Conservation (phyloP, 108 stramenopile genomes). For the Nitzschia putrida region DNA sequence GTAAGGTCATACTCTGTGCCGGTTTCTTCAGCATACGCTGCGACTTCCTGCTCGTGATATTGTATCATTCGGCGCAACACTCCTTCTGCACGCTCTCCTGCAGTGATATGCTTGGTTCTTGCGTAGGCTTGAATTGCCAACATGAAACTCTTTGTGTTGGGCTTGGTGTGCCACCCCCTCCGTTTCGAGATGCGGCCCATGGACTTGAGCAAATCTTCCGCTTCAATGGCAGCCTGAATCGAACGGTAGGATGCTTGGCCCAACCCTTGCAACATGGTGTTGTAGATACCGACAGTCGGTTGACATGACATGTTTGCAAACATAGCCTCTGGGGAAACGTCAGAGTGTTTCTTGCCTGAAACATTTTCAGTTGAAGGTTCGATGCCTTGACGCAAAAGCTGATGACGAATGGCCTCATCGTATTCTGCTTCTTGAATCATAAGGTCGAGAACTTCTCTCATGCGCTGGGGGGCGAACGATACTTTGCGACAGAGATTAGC, state of each 20-base stretch:
- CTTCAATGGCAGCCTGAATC: constrained; percentile 35
- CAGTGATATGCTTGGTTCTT: constrained; percentile 18
- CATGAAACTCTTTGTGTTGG: constrained; percentile 45
- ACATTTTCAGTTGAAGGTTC: not conserved
- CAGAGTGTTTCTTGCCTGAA: constrained; percentile 6
- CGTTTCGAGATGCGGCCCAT: constrained; percentile 34
- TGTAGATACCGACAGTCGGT: constrained; percentile 51
- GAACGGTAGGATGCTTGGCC: constrained; percentile 32
- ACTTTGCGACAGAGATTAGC: constrained; percentile 25
- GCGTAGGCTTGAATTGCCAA: constrained; percentile 42
- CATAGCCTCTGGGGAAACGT: constrained; percentile 8
- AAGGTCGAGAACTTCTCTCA: constrained; percentile 45
- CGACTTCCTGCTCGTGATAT: constrained; percentile 34
- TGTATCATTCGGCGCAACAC: constrained; percentile 40
- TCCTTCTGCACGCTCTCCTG: constrained; percentile 36
- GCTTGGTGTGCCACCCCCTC: constrained; percentile 52
- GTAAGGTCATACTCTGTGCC: constrained; percentile 34
- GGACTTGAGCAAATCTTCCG: constrained; percentile 31
- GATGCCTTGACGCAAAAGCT: not conserved
- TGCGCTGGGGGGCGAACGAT: constrained; percentile 29
- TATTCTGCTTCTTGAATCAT: constrained; percentile 44
- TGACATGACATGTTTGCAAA: constrained; percentile 33
- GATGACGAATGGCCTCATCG: constrained; percentile 22
- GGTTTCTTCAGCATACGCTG: constrained; percentile 37
- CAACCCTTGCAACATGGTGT: constrained; percentile 46